These are phyloP conservation scores for Acacia crassicarpa DNA, from an alignment of 306 rosid species.

Conservation along the genomic window DNA sequence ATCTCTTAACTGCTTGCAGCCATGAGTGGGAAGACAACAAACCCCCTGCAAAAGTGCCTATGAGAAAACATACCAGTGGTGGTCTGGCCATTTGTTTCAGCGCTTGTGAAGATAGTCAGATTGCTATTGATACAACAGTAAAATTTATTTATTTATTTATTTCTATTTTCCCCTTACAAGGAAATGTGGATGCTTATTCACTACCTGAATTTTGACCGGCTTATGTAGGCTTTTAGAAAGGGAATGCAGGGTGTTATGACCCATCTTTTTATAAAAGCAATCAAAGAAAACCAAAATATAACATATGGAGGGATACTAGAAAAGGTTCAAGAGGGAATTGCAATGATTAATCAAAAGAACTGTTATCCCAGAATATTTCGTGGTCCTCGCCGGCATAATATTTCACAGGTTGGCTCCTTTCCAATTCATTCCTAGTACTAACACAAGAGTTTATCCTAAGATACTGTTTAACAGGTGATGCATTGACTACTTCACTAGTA, in stretches of 20 bases:
- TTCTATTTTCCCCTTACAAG: neutral
- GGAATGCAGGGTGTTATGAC: conserved; percentile 65
- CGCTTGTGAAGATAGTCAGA: conserved; percentile 65
- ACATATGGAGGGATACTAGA: conserved; percentile 48
- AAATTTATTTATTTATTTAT: conserved; percentile 18
- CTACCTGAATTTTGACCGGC: neutral
- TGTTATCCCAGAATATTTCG: conserved; percentile 17
- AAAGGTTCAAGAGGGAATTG: conserved; percentile 14
- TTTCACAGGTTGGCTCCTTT: conserved; percentile 46
- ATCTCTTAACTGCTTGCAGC: conserved; percentile 32
- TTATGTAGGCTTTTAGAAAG: conserved; percentile 46
- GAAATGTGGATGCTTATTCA: neutral
- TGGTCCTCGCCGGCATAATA: conserved; percentile 23
- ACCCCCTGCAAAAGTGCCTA: conserved; percentile 44
- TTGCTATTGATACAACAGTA: conserved; percentile 68
- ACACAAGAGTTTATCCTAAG: neutral
- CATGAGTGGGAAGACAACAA: conserved; percentile 35
- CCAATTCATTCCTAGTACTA: neutral
- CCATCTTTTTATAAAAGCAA: conserved; percentile 35
- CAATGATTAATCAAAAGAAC: conserved; percentile 18
- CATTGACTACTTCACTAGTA: neutral
- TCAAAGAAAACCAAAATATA: neutral
- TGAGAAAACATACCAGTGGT: conserved; percentile 50
- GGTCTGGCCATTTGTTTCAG: conserved; percentile 68
- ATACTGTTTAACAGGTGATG: neutral